These are phyloP conservation scores for Fragilaria radians DNA, from an alignment of 108 stramenopile genomes.

Conservation along the genomic window DNA sequence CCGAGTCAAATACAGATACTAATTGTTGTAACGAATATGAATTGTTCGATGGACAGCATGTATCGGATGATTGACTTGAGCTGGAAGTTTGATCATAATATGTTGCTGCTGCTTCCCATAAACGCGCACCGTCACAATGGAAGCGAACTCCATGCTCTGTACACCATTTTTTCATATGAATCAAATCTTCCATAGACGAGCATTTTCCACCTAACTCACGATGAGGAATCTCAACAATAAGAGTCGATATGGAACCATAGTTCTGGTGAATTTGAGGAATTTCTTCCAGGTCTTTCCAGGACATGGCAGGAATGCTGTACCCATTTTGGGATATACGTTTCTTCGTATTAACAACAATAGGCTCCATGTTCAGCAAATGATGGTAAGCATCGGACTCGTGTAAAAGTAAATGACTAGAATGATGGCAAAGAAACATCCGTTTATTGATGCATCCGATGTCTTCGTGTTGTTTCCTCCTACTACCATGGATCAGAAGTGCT, in stretches of 20 bases:
- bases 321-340: slow-evolving; percentile 1
- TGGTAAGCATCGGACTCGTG: slow-evolving; percentile 56
- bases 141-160: slow-evolving; percentile 33
- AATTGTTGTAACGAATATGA: slow-evolving; percentile 27
- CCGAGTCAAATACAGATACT: slow-evolving; percentile 50
- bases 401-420: slow-evolving; percentile 57
- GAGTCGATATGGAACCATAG: slow-evolving; percentile 16
- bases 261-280: slow-evolving; percentile 5
- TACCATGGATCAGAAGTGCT: slow-evolving; percentile 50
- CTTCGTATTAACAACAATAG: slow-evolving; percentile 19
- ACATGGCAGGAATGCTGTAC: slow-evolving; percentile 26
- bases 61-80: too few species aligned
- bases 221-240: slow-evolving; percentile 80
- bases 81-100: slow-evolving; percentile 17
- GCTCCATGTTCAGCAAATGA: slow-evolving; percentile 41
- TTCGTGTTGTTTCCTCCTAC: not conserved
- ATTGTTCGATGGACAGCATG: too few species aligned
- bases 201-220: slow-evolving; percentile 77
- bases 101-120: slow-evolving; percentile 67
- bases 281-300: slow-evolving; percentile 24
- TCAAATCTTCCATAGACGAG: slow-evolving; percentile 60
- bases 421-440: slow-evolving; percentile 55
- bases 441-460: not conserved
- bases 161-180: slow-evolving; percentile 32
- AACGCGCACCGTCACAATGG: slow-evolving; percentile 81